Evolutionary conservation across 495 filamentous ascomycete species (phyloP), one percentile per base, ranked within the genome.

Genomic region (Penicillium alfredii): DNA sequence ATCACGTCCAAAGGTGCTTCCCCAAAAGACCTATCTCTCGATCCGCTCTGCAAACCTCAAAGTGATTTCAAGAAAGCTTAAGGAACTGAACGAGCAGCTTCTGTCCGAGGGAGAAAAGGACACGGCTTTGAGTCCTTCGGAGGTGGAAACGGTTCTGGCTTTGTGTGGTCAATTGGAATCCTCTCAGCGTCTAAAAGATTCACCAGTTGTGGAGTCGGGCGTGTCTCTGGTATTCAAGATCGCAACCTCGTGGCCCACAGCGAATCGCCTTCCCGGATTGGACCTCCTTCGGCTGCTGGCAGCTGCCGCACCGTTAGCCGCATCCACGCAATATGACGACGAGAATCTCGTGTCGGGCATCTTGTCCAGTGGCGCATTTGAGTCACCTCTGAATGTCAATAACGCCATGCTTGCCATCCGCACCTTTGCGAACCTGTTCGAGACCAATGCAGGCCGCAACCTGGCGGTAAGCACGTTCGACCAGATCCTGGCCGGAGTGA

Each of bases 321-420:
- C 84, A 6, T 67, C 72, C 5, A 73, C 73, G 39, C 68, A 68
- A 21, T 80, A 67, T 30, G 58, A 80, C 8, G 59, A 82, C 6
- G 69, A 82, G 13, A 60, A 70, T 30, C 49, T 73, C 6, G 47
- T 76, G 10, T 47, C 60, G 5, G 55, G 58, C 0, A 55, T 81
- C 21, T 53, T 66, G 14, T 40, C 47, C 1, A 71, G 72, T 32
- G 75, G 71, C 2, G 60, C 82, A 12, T 83, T 89, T 37, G 66
- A 74, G 15, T 50, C 61, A 6, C 67, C 66, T 7, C 59, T 73
- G 6, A 64, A 68, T 9, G 64, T 76, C 8, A 95, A 96, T 55
- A 85, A 84, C 50, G 74, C 80, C 19, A 94, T 97, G 85, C 78
- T 97, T 60, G 75, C 84, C 0, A 64, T 85, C 26, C 87, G 93